Evolutionary conservation across 2,329 filamentous ascomycete species (phyloP), one percentile per base, ranked within the genome.

Genomic region (Fusarium sp.): DNA sequence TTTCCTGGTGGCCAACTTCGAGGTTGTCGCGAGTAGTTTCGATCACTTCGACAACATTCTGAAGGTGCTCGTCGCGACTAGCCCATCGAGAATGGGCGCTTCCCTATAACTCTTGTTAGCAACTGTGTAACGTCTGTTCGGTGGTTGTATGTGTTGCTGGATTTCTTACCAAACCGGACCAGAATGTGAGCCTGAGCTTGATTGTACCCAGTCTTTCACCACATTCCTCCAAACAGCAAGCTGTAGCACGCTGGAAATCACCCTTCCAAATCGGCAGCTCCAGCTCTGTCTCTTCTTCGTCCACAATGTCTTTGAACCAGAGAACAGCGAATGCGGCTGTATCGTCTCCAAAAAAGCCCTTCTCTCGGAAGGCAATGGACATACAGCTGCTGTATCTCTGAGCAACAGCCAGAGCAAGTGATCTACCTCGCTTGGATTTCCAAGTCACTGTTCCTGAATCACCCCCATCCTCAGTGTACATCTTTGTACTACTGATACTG

Each of bases 291-390:
- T 89, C 84, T 71, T 92, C 87, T 62, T 92, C 91, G 59, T 93
- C 91, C 0, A 84, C 80, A 1, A 93, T 81, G n/a, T 92, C 88
- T 66, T 88, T 87, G 20, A 93, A 82, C 91, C 91, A 93, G 3
- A 92, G 79, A 4, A 92, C 84, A 9, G 85, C 84, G 70, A 92
- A 91, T 0, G 88, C 90, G 3, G 84, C 80, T 0, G 86, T 88
- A 57, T 84, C 85, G 50, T 91, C 87, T 75, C 35, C 87, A 72
- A 49, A 86, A 55, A 77, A 56, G 18, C 71, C 66, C 24, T 78
- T 79, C 28, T 79, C 69, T 10, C 81, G 81, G 56, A 87, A 86
- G 59, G 87, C 83, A 41, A 89, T 84, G 69, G 91, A 91, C 71
- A 87, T 28, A 82, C 82, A 80, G 68, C 75, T 80, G 66, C 72